These are phyloP conservation scores for Trypanosoma mega DNA, from an alignment of 208 protist species.

Conservation along the genomic window DNA sequence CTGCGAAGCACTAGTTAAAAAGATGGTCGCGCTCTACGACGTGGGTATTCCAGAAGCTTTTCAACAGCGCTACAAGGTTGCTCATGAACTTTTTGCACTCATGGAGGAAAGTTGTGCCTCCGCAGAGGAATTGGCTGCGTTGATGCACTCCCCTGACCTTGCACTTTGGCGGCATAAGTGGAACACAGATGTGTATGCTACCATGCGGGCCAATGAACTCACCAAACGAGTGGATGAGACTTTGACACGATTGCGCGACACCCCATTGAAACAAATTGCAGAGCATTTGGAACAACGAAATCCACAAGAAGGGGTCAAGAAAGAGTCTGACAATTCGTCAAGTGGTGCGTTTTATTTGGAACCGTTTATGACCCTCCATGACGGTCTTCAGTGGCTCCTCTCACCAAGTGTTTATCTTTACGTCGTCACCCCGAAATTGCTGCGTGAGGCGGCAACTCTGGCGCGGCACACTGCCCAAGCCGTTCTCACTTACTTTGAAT, in stretches of 20 bases:
- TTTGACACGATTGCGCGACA: not conserved
- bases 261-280: constrained; percentile 4
- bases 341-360: constrained; percentile 18
- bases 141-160: constrained; percentile 68
- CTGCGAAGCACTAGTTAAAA: constrained; percentile 75
- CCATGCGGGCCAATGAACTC: constrained; percentile 58
- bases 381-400: constrained; percentile 38
- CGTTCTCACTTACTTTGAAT: constrained; percentile 8
- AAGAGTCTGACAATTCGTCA: not conserved
- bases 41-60: constrained; percentile 76
- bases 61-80: constrained; percentile 60
- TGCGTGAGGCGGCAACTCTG: constrained; percentile 26
- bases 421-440: constrained; percentile 36
- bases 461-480: constrained; percentile 2
- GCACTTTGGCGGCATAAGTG: constrained; percentile 83
- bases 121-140: constrained; percentile 45
- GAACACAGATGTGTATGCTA: constrained; percentile 87
- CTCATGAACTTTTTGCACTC: constrained; percentile 56
- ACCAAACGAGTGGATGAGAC: constrained; percentile 10
- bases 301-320: not conserved
- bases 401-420: constrained; percentile 44
- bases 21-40: constrained; percentile 76
- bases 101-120: constrained; percentile 56
- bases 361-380: constrained; percentile 27
- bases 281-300: not conserved